Percentiles rank a stretch among this genome's conserved stretches.
These are phyloP conservation scores for Gnomoniopsis smithogilvyi DNA, from an alignment of 2,329 filamentous ascomycete species.

Conservation along the genomic window DNA sequence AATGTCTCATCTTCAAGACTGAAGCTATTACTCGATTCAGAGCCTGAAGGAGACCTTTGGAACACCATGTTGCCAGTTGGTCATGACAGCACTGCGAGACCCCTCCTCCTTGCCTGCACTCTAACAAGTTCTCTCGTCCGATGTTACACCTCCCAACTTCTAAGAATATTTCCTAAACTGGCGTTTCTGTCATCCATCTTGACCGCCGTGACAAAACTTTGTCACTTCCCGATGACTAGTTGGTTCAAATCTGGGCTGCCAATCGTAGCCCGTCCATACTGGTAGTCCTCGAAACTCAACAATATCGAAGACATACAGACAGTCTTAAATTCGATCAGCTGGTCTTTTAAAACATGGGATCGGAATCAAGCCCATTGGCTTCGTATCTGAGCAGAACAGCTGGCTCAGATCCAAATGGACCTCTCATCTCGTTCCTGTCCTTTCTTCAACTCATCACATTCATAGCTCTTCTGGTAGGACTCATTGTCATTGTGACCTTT, in stretches of 20 bases:
- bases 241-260: conserved; percentile 1
- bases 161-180: too few species aligned
- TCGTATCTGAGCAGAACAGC: neutral
- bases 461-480: conserved; percentile 1
- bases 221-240: neutral
- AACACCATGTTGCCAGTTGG: too few species aligned
- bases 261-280: conserved; percentile 2
- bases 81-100: too few species aligned
- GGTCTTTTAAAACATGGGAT: neutral
- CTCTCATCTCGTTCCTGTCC: neutral
- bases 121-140: too few species aligned
- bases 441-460: neutral
- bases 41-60: too few species aligned
- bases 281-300: neutral
- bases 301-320: neutral
- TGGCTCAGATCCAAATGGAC: neutral
- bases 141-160: too few species aligned
- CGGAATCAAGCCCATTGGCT: neutral
- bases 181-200: too few species aligned
- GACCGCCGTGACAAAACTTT: too few species aligned
- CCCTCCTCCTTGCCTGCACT: too few species aligned
- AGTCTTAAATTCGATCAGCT: neutral
- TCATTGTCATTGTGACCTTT: neutral
- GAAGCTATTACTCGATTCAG: too few species aligned
- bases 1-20: too few species aligned